Percentiles rank a stretch among this genome's conserved stretches.
These are phyloP conservation scores for Plasmodium yoelii DNA, from an alignment of 169 alveolate genomes.

Conservation along the genomic window DNA sequence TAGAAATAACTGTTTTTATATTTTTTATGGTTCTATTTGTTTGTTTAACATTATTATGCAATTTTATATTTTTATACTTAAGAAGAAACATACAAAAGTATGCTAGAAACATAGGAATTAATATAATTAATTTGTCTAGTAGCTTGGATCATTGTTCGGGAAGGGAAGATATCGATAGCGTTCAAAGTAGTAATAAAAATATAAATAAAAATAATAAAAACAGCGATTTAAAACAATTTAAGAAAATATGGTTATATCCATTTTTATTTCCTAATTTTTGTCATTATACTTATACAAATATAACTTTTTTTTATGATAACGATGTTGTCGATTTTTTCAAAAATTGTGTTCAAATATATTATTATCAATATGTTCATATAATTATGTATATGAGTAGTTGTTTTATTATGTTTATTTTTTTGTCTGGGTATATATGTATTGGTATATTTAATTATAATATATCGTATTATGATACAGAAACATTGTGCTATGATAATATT, in stretches of 20 bases:
- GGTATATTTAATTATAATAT: slow-evolving; percentile 41
- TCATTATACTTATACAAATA: slow-evolving; percentile 29
- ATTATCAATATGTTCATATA: slow-evolving; percentile 48
- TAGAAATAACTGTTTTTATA: slow-evolving; percentile 11
- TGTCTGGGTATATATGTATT: slow-evolving; percentile 70
- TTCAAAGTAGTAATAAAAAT: background rate
- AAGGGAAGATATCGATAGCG: background rate
- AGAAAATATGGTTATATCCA: slow-evolving; percentile 10
- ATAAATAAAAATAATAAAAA: background rate
- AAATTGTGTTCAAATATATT: slow-evolving; percentile 46
- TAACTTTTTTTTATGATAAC: slow-evolving; percentile 29
- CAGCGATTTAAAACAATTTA: background rate
- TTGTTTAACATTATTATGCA: slow-evolving; percentile 37
- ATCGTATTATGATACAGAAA: slow-evolving; percentile 58
- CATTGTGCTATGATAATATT: slow-evolving; percentile 28
- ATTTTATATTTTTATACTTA: slow-evolving; percentile 28
- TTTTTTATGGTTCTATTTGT: slow-evolving; percentile 3
- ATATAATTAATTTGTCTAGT: background rate
- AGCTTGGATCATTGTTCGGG: background rate
- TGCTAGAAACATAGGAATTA: background rate
- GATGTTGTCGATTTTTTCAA: slow-evolving; percentile 46
- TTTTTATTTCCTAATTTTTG: slow-evolving; percentile 32
- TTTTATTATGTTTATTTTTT: slow-evolving; percentile 54
- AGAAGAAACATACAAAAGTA: background rate
- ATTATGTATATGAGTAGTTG: slow-evolving; percentile 33